Conservation (phyloP, 2,329 filamentous ascomycete genomes). For the Epichloe glyceriae region DNA sequence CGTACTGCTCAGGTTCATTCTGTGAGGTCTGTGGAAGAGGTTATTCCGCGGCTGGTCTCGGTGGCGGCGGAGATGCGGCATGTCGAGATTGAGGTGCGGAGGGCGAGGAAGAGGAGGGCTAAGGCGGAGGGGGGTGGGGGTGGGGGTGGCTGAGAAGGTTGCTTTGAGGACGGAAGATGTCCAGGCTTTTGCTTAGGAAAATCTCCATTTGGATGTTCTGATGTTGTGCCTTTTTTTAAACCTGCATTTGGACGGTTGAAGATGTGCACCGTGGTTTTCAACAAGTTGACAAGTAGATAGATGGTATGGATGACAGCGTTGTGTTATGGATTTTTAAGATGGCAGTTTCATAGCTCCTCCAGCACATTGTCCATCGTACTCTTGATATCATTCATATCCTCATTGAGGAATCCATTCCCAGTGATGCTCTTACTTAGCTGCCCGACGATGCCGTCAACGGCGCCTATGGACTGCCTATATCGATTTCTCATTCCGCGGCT, state of each 20-base stretch:
- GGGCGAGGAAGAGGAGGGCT: constrained; percentile 41
- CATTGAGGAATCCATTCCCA: constrained; percentile 17
- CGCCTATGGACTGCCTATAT: constrained; percentile 37
- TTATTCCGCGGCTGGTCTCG: constrained; percentile 44
- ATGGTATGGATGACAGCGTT: too few species aligned
- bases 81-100: constrained; percentile 57
- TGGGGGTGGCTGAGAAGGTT: neutral
- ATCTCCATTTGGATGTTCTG: too few species aligned
- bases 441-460: constrained; percentile 34
- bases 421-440: constrained; percentile 25
- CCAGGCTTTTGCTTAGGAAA: neutral
- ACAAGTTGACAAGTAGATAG: too few species aligned
- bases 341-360: neutral
- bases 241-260: too few species aligned
- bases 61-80: constrained; percentile 47
- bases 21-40: constrained; percentile 37
- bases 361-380: constrained; percentile 12
- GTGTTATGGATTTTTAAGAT: too few species aligned
- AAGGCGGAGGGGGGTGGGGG: constrained; percentile 26
- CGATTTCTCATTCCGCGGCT: constrained; percentile 33
- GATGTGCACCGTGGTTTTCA: too few species aligned
- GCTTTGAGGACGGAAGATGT: neutral
- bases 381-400: constrained; percentile 34
- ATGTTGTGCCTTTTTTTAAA: too few species aligned
- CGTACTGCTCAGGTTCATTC: constrained; percentile 48